These are phyloP conservation scores for Phytophthora chlamydospora DNA, from an alignment of 352 stramenopile genomes.

Conservation along the genomic window DNA sequence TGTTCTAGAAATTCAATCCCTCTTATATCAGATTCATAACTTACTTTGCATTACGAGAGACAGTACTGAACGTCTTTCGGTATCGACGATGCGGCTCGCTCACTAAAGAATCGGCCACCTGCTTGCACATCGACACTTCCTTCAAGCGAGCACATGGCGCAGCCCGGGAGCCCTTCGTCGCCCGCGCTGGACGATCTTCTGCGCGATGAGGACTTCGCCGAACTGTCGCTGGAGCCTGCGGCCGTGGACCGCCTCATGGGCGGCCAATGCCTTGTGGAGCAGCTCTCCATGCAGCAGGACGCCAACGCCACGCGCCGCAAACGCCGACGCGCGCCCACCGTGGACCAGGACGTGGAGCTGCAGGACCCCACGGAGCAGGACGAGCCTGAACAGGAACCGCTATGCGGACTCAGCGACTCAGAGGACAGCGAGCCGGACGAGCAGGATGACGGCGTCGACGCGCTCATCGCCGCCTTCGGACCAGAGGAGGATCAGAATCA, in stretches of 20 bases:
- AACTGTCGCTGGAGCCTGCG: slow-evolving; percentile 39
- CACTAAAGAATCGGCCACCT: slow-evolving; percentile 22
- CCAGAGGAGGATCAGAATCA: slow-evolving; percentile 35
- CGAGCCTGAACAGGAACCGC: slow-evolving; percentile 6
- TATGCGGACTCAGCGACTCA: slow-evolving; percentile 21
- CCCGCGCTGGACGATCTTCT: slow-evolving; percentile 23
- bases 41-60: no score
- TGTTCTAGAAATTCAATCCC: no score
- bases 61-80: no score
- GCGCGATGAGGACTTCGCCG: slow-evolving; percentile 42
- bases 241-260: slow-evolving; percentile 50
- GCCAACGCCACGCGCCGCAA: slow-evolving; percentile 24
- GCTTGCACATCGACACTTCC: slow-evolving; percentile 21
- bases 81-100: not conserved
- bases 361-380: slow-evolving; percentile 6
- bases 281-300: slow-evolving; percentile 30
- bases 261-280: slow-evolving; percentile 51
- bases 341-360: slow-evolving; percentile 20
- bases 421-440: slow-evolving; percentile 34
- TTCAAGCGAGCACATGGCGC: slow-evolving; percentile 8
- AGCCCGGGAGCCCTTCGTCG: not conserved
- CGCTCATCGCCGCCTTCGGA: slow-evolving; percentile 46
- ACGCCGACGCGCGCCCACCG: slow-evolving; percentile 28
- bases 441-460: slow-evolving; percentile 41
- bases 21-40: no score